These are phyloP conservation scores for Rhodofomes roseus DNA, from an alignment of 1,284 basidiomycete genomes.

Conservation along the genomic window DNA sequence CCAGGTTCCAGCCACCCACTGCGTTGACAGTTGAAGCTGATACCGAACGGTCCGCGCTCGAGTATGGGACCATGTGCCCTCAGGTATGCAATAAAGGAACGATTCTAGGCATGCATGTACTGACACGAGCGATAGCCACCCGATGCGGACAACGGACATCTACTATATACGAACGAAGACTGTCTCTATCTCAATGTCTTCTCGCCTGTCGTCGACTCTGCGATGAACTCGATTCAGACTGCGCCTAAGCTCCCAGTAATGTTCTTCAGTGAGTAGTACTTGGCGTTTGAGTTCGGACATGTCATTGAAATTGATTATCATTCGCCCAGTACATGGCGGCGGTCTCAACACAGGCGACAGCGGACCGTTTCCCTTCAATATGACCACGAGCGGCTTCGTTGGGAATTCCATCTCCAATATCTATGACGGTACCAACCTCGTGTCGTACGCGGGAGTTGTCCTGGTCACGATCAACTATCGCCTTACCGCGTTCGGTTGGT, in stretches of 20 bases:
- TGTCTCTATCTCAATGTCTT: conserved; percentile 12
- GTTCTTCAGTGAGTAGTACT: conserved; percentile 10
- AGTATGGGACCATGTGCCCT: conserved; percentile 9
- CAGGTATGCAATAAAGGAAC: not conserved
- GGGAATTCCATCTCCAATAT: conserved; percentile 12
- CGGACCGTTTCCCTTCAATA: conserved; percentile 12
- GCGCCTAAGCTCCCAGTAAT: conserved; percentile 11
- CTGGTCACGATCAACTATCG: conserved; percentile 13
- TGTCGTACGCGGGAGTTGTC: conserved; percentile 13
- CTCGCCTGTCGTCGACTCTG: conserved; percentile 9
- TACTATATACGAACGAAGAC: conserved; percentile 7
- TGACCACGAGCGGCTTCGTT: conserved; percentile 12
- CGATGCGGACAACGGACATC: conserved; percentile 11
- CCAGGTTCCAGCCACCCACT: conserved; percentile 8
- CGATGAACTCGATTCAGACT: not conserved
- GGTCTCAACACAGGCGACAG: conserved; percentile 14
- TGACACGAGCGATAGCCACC: conserved; percentile 4
- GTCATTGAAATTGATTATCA: not conserved
- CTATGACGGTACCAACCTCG: conserved; percentile 12
- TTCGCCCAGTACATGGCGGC: conserved; percentile 9
- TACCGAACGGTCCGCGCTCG: conserved; percentile 6
- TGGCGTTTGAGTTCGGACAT: not conserved
- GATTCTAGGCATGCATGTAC: too few species aligned
- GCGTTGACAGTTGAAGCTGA: not conserved
- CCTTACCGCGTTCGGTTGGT: conserved; percentile 11